These are phyloP conservation scores for Solanum dulcamara DNA, from an alignment of 257 asterid species.

Conservation along the genomic window DNA sequence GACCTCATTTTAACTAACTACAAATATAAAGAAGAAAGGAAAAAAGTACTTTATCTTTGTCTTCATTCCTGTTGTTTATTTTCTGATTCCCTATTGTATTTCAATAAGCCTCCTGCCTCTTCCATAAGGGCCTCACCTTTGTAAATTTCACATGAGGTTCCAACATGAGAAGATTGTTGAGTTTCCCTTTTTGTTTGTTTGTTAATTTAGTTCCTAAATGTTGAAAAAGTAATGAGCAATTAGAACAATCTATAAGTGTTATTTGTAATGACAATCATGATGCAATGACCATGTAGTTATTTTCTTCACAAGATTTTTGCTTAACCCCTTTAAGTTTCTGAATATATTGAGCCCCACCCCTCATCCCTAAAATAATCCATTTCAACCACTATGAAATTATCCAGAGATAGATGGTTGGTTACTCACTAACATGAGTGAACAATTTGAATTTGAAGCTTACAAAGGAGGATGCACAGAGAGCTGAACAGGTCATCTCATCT, in stretches of 20 bases:
- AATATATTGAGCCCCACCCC: neutral
- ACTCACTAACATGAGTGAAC: neutral
- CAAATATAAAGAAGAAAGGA: neutral
- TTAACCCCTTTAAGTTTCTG: neutral
- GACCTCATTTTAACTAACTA: neutral
- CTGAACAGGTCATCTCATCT: neutral
- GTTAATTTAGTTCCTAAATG: neutral
- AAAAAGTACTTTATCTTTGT: neutral
- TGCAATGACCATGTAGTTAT: neutral
- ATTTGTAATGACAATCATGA: neutral
- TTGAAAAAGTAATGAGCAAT: neutral
- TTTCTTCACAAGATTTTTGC: neutral
- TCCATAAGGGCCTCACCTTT: neutral
- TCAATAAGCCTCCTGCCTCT: neutral
- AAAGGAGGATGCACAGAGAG: neutral
- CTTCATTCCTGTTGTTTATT: neutral
- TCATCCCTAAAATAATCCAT: neutral
- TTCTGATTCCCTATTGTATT: neutral
- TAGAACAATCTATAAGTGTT: neutral
- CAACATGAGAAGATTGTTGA: neutral
- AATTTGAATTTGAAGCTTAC: constrained; percentile 3
- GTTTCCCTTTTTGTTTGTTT: neutral
- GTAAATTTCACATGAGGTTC: neutral
- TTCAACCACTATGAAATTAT: neutral
- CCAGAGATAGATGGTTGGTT: neutral